A percentile compares a stretch with the other conserved stretches of the same genome.
These are phyloP conservation scores for Cordyceps cicadae DNA, from an alignment of 2,329 filamentous ascomycete genomes.

Conservation along the genomic window DNA sequence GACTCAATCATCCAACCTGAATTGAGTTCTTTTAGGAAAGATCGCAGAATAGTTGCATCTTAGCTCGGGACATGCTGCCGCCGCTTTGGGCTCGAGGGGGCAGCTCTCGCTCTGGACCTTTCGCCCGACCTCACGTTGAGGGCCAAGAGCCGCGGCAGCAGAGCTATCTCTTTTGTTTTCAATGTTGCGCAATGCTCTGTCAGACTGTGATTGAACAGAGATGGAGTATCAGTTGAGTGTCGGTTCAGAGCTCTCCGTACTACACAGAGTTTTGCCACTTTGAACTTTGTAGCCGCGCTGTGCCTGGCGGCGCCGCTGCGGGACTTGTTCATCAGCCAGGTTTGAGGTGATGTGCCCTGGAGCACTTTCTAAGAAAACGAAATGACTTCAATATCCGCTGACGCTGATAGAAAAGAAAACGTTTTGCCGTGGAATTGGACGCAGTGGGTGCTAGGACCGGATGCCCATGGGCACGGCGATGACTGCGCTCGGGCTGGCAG, in stretches of 20 bases:
- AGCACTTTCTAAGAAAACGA: no score
- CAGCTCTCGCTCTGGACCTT: no score
- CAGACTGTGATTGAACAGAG: neutral
- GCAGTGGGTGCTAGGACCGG: neutral
- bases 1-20: neutral
- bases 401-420: neutral
- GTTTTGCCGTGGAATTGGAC: neutral
- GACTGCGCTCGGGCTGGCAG: neutral
- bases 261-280: neutral
- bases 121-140: no score
- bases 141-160: no score
- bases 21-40: no score
- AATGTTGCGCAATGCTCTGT: neutral
- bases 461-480: neutral
- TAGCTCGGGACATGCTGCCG: no score
- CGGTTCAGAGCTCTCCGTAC: neutral
- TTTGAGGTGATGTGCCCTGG: neutral
- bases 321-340: neutral
- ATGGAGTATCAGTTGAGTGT: neutral
- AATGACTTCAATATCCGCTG: neutral
- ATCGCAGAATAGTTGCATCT: no score
- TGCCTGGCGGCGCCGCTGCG: neutral
- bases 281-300: neutral
- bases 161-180: neutral
- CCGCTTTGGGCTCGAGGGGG: no score